Evolutionary conservation across 129 eudicot genomes (phyloP).

Genomic region (Logfia minima): DNA sequence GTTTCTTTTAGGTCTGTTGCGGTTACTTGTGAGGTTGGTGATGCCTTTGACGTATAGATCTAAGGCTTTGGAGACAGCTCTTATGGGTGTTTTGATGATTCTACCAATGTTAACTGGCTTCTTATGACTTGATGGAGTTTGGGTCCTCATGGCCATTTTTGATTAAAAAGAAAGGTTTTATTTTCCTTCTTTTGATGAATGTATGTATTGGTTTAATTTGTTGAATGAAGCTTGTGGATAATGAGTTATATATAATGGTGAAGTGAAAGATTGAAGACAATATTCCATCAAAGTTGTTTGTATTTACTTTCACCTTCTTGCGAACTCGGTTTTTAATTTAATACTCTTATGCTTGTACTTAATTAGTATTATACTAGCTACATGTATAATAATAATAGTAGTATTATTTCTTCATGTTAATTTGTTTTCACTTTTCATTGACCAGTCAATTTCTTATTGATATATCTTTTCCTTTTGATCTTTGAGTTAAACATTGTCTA

Average conservation of each 20-base stretch:
- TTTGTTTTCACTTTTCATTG: too few species aligned
- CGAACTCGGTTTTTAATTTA: background rate
- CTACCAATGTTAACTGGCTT: background rate
- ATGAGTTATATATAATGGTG: too few species aligned
- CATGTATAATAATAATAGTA: background rate
- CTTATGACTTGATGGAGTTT: background rate
- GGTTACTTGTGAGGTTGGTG: constrained; percentile 13
- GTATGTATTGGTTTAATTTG: too few species aligned
- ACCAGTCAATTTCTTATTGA: too few species aligned
- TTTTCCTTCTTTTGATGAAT: background rate
- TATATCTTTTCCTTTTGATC: too few species aligned
- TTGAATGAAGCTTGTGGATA: too few species aligned
- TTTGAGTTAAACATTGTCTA: too few species aligned
- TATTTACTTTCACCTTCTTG: background rate
- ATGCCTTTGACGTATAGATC: constrained; percentile 26
- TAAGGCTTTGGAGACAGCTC: constrained; percentile 23
- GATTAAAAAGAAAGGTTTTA: too few species aligned
- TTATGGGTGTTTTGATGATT: constrained; percentile 24
- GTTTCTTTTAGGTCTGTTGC: constrained; percentile 12
- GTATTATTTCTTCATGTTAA: too few species aligned
- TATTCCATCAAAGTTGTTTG: background rate
- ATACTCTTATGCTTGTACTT: background rate
- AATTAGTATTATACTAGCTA: background rate
- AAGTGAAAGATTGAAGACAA: background rate
- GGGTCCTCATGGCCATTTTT: background rate